Percentiles rank a stretch among this genome's conserved stretches.
Evolutionary conservation across 768 basidiomycete species (phyloP).

Genomic region (Suillus plorans): DNA sequence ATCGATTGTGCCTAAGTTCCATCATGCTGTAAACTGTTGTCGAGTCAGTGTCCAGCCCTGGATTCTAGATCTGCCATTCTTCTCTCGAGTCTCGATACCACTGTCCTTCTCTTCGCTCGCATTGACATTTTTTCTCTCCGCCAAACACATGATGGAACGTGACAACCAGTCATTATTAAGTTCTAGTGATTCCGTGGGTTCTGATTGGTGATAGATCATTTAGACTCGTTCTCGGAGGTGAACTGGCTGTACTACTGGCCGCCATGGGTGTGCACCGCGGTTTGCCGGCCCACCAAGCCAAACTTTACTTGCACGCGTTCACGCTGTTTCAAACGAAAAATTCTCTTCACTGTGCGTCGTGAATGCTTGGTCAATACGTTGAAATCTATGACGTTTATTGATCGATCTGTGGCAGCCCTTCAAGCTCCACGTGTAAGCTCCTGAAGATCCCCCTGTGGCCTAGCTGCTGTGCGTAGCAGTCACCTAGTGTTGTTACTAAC

Average conservation of each 20-base stretch:
- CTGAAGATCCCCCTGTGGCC: slow-evolving; percentile 2
- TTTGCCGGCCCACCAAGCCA: not conserved
- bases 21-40: slow-evolving; percentile 3
- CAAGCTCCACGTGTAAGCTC: not conserved
- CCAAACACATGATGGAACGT: not conserved
- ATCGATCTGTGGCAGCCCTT: slow-evolving; percentile 6
- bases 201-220: not conserved
- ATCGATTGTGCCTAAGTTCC: not conserved
- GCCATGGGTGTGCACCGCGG: not conserved
- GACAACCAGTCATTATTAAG: too few species aligned
- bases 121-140: not conserved
- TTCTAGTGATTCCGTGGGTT: not conserved
- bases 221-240: not conserved
- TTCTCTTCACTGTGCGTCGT: not conserved
- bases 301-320: not conserved
- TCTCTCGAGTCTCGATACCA: not conserved
- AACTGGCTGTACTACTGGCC: not conserved
- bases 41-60: not conserved
- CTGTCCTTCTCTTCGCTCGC: not conserved
- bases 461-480: not conserved
- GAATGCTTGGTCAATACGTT: not conserved
- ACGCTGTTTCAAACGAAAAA: not conserved
- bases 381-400: not conserved
- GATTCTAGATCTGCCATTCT: not conserved
- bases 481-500: too few species aligned